phyloP scores from a whole-genome alignment of 2,329 filamentous ascomycete species.

The Coniella lustricola region DNA sequence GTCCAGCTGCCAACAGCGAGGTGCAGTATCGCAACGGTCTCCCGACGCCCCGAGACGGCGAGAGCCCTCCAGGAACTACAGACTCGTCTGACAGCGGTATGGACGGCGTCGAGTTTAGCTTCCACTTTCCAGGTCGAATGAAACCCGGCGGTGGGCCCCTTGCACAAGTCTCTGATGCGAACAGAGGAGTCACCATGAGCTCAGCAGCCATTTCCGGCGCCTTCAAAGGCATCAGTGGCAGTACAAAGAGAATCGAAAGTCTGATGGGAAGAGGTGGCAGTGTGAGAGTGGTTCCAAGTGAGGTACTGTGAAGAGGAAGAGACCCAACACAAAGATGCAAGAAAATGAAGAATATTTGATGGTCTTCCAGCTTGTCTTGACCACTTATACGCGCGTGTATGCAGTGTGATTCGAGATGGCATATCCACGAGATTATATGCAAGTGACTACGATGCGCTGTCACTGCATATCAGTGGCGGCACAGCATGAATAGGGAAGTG shows the following conservation, averaged over 20 bases:
- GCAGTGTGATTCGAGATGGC: too few relatives aligned
- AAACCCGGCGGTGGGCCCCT: conserved; percentile 24
- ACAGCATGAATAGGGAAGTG: too few relatives aligned
- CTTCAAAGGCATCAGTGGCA: conserved; percentile 1
- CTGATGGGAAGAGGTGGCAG: background rate
- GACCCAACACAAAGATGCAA: too few relatives aligned
- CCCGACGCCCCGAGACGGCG: background rate
- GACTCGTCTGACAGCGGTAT: conserved; percentile 1
- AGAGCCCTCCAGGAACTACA: background rate
- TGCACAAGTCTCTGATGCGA: conserved; percentile 37
- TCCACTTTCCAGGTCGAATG: conserved; percentile 25
- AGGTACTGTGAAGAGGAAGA: background rate
- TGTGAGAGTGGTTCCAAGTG: background rate
- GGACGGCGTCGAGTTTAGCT: conserved; percentile 19
- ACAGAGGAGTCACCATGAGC: conserved; percentile 36
- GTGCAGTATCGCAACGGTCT: too few relatives aligned
- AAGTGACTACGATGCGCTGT: too few relatives aligned
- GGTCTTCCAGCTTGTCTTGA: too few relatives aligned
- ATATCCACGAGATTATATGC: too few relatives aligned
- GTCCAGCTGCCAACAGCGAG: too few relatives aligned
- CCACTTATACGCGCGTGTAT: too few relatives aligned
- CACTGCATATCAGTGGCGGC: too few relatives aligned
- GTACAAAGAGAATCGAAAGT: background rate
- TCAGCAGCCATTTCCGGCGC: conserved; percentile 31
- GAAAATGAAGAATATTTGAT: too few relatives aligned